These are phyloP conservation scores for Pythium periplocum DNA, from an alignment of 352 stramenopile genomes.

Conservation along the genomic window DNA sequence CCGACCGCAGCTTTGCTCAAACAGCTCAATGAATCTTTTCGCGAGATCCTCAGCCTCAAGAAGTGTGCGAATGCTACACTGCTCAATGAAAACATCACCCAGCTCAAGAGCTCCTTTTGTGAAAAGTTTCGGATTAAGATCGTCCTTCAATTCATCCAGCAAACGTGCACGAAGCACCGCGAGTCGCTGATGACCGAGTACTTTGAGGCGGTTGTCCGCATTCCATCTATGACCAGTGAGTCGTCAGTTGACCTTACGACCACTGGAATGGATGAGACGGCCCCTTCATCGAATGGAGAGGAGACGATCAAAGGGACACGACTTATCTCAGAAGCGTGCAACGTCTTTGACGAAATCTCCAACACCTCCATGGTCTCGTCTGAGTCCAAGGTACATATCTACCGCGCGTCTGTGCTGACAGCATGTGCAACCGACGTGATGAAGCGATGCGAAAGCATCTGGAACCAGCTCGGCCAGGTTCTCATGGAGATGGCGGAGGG, in stretches of 20 bases:
- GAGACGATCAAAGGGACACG: slow-evolving; percentile 30
- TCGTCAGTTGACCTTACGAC: slow-evolving; percentile 13
- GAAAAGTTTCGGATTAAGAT: slow-evolving; percentile 55
- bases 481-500: slow-evolving; percentile 44
- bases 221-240: slow-evolving; percentile 30
- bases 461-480: slow-evolving; percentile 38
- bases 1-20: slow-evolving; percentile 34
- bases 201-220: slow-evolving; percentile 44
- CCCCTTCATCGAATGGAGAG: neutral
- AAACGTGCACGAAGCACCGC: slow-evolving; percentile 28
- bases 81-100: slow-evolving; percentile 60
- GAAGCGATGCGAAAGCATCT: slow-evolving; percentile 43
- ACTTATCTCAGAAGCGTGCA: slow-evolving; percentile 42
- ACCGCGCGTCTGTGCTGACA: slow-evolving; percentile 42
- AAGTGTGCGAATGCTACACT: slow-evolving; percentile 58
- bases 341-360: slow-evolving; percentile 48
- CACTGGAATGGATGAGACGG: neutral
- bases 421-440: slow-evolving; percentile 38
- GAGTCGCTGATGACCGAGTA: slow-evolving; percentile 55
- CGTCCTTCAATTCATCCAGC: slow-evolving; percentile 49
- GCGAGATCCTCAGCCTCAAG: slow-evolving; percentile 55
- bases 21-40: slow-evolving; percentile 60
- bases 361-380: slow-evolving; percentile 69
- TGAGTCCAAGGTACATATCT: slow-evolving; percentile 60
- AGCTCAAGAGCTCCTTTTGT: slow-evolving; percentile 63